Percentiles rank a stretch among this genome's conserved stretches.
Evolutionary conservation across 202 grass and related monocot genomes (phyloP).

Genomic region (Panicum hallii): DNA sequence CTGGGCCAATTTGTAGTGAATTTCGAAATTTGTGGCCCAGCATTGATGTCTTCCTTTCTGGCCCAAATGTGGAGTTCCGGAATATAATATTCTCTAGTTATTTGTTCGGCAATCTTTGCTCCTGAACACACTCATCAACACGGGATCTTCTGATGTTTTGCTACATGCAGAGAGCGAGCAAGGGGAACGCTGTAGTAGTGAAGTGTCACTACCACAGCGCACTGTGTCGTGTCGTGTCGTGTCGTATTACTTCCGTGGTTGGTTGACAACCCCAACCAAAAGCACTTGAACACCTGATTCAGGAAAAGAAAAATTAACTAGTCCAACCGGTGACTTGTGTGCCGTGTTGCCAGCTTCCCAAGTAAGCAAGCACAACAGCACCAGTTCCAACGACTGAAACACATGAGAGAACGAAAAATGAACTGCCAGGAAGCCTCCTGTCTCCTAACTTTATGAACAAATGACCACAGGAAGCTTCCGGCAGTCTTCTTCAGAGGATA

Average conservation of each 20-base stretch:
- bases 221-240: neutral
- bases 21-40: neutral
- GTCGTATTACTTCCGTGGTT: too few relatives aligned
- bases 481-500: neutral
- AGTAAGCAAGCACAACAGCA: neutral
- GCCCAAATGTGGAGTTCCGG: too few relatives aligned
- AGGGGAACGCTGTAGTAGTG: neutral
- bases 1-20: neutral
- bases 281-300: neutral
- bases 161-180: neutral
- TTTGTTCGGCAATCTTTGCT: too few relatives aligned
- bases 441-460: neutral
- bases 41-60: neutral
- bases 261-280: too few relatives aligned
- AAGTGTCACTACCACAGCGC: neutral
- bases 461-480: neutral
- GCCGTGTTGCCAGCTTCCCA: neutral
- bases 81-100: too few relatives aligned
- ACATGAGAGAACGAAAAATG: neutral
- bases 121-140: neutral
- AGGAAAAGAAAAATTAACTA: neutral
- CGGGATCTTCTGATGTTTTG: neutral
- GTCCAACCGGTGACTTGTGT: neutral
- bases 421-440: neutral
- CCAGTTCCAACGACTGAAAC: neutral